phyloP scores from a whole-genome alignment of 2,329 filamentous ascomycete genomes.

The Clarireedia homoeocarpa region DNA sequence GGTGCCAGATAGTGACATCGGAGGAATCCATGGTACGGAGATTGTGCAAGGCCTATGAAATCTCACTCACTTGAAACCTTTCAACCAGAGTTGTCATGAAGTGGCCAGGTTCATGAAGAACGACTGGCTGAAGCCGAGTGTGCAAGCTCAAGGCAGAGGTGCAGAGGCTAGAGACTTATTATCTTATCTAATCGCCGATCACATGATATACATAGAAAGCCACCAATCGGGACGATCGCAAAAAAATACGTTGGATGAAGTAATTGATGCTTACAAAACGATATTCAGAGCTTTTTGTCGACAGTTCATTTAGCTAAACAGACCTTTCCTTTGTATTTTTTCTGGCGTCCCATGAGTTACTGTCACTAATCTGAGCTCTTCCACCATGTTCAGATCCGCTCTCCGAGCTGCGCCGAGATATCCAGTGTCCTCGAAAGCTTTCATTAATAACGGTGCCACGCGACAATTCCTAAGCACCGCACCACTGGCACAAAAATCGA shows the following conservation, averaged over 20 bases:
- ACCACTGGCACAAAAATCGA: slow-evolving; percentile 54
- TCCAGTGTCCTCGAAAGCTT: slow-evolving; percentile 14
- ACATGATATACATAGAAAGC: not conserved
- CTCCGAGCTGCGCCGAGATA: slow-evolving; percentile 23
- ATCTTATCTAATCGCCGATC: slow-evolving; percentile 5
- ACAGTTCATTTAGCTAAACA: not conserved
- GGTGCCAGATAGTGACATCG: slow-evolving; percentile 28
- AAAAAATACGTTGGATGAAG: slow-evolving; percentile 10
- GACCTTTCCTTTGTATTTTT: slow-evolving; percentile 21
- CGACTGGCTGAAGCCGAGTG: not conserved
- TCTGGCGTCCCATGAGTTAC: not conserved
- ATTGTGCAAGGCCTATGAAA: not conserved
- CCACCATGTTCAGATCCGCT: slow-evolving; percentile 24
- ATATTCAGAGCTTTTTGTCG: slow-evolving; percentile 5
- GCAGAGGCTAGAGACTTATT: not conserved
- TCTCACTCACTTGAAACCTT: not conserved
- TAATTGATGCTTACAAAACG: slow-evolving; percentile 23
- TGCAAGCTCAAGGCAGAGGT: not conserved
- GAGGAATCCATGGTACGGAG: slow-evolving; percentile 5
- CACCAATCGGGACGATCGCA: not conserved
- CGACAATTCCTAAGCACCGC: slow-evolving; percentile 47
- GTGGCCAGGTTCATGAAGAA: too few species aligned
- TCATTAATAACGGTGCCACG: slow-evolving; percentile 18
- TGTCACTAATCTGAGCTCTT: slow-evolving; percentile 4
- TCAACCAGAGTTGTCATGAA: not conserved